Conservation (phyloP, 805 yeast genomes). For the Wickerhamomyces xylosicus region DNA sequence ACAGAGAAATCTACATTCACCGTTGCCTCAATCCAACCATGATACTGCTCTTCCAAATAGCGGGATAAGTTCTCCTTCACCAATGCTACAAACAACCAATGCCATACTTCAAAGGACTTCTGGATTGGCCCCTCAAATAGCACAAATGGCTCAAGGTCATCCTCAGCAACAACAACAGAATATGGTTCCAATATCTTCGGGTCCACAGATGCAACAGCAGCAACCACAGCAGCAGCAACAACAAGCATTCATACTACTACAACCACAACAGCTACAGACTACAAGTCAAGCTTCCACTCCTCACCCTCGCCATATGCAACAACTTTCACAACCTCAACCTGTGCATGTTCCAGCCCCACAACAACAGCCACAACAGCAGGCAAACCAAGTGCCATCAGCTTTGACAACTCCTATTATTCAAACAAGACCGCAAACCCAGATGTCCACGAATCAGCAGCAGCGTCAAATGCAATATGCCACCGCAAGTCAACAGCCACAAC, state of each 20-base stretch:
- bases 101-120: background rate
- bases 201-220: slow-evolving; percentile 7
- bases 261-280: background rate
- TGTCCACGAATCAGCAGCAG: background rate
- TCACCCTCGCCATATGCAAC: background rate
- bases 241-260: slow-evolving; percentile 1
- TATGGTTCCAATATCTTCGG: slow-evolving; percentile 4
- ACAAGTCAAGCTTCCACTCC: background rate
- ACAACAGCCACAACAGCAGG: slow-evolving; percentile 2
- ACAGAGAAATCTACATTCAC: slow-evolving; percentile 12
- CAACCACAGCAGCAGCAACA: slow-evolving; percentile 7
- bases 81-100: slow-evolving; percentile 6
- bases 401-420: background rate
- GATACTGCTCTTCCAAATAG: slow-evolving; percentile 8
- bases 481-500: slow-evolving; percentile 8
- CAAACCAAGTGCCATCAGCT: no score
- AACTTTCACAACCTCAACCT: background rate
- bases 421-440: background rate
- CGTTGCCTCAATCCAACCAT: slow-evolving; percentile 12
- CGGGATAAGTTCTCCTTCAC: slow-evolving; percentile 10
- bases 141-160: background rate
- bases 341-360: slow-evolving; percentile 1
- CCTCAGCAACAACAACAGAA: slow-evolving; percentile 2
- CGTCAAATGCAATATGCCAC: slow-evolving; percentile 3
- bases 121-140: background rate